Percentiles rank a stretch among this genome's conserved stretches.
phyloP scores from a whole-genome alignment of 768 basidiomycete genomes.

The Pleurotus cornucopiae region DNA sequence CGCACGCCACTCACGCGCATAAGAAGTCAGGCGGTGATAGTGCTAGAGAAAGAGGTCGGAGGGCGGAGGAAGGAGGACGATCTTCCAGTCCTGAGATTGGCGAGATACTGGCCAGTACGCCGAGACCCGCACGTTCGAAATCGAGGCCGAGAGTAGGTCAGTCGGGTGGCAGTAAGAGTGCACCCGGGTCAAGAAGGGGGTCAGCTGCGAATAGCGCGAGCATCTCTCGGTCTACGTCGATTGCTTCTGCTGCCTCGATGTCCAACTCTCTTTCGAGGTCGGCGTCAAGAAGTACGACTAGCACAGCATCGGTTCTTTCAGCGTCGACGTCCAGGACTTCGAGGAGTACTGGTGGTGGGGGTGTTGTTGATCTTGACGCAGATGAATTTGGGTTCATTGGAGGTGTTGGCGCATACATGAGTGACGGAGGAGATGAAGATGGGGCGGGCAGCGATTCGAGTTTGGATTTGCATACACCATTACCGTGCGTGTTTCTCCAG shows the following conservation, averaged over 20 bases:
- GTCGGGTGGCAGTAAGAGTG: background rate
- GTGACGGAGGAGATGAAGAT: slow-evolving; percentile 3
- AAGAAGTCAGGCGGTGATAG: background rate
- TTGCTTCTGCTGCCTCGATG: too few relatives aligned
- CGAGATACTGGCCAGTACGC: slow-evolving; percentile 34
- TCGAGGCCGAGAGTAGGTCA: background rate
- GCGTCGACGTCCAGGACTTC: too few relatives aligned
- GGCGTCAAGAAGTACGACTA: slow-evolving; percentile 3
- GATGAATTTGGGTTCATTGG: background rate
- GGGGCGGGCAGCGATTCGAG: slow-evolving; percentile 46
- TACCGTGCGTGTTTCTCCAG: slow-evolving; percentile 47
- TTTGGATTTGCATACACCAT: slow-evolving; percentile 62
- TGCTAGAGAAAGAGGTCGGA: too few relatives aligned
- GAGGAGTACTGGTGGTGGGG: background rate
- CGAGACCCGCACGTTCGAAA: slow-evolving; percentile 20
- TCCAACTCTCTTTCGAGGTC: background rate
- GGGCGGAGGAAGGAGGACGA: slow-evolving; percentile 6
- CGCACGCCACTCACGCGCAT: background rate
- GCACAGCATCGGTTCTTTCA: background rate
- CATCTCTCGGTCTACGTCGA: background rate
- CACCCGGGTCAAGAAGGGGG: background rate
- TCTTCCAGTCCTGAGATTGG: slow-evolving; percentile 31
- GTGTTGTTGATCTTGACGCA: background rate
- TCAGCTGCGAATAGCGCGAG: background rate
- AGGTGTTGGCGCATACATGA: background rate